Base-by-base conservation (phyloP, 192 early-diverging fungal species). In the Geranomyces variabilis region DNA sequence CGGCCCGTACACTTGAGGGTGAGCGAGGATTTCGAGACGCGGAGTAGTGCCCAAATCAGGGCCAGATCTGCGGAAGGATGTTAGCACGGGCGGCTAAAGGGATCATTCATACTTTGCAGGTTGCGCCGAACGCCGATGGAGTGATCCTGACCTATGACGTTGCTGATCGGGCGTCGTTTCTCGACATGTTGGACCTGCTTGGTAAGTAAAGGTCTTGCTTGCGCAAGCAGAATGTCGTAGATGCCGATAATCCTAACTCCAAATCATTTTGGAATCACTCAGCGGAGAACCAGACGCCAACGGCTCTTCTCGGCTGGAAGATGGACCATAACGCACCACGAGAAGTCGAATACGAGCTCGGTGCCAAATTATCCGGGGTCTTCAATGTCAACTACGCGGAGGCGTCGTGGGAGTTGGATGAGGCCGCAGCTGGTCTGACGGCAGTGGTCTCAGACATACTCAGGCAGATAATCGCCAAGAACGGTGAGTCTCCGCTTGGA, bases 81-180 rank as follows among this genome's bases (percentile, higher is more conserved):
- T n/a, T n/a, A n/a, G n/a, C n/a, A n/a, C n/a, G n/a, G n/a, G n/a
- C n/a, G n/a, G n/a, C n/a, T n/a, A n/a, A n/a, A n/a, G n/a, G n/a
- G n/a, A n/a, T n/a, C n/a, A n/a, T n/a, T n/a, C n/a, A n/a, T n/a
- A n/a, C 17, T 7, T 4, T 53, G 7, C 58, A 60, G 58, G 31
- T 60, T 7, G 17, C 58, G 44, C 34, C 63, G 63, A 29, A 72
- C 30, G 15, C 45, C 19, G 69, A 78, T 44, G 77, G 77, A 0
- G 22, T 79, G 0, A 48, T 78, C 12, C 47, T 78, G 29, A 80
- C 73, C 46, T 78, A 78, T 28, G 76, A 77, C 66, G 69, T 79
- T 48, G 34, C 56, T 47, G 56, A 77, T 30, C 60, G 70, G 34
- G 31, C 34, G 12, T 72, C 77, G 7, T 78, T 78, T 51, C 31